Evolutionary conservation across 352 stramenopile species (phyloP).

Genomic region (Phytophthora agathidicida): DNA sequence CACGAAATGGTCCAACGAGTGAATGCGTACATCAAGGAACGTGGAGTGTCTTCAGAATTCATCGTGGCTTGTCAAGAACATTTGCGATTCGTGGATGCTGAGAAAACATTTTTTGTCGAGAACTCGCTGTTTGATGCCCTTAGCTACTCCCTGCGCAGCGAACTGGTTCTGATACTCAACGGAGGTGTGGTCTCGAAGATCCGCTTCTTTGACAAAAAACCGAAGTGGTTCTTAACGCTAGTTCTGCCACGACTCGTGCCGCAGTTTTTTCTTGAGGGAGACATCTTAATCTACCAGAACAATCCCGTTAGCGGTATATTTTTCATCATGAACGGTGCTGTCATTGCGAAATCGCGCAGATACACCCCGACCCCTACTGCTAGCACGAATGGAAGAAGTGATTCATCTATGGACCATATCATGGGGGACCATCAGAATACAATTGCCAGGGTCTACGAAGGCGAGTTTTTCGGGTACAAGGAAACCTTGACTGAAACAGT

Average conservation of each 20-base stretch:
- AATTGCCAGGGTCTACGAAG: slow-evolving; percentile 74
- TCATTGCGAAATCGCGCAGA: slow-evolving; percentile 53
- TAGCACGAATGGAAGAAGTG: slow-evolving; percentile 8
- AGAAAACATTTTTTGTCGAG: slow-evolving; percentile 78
- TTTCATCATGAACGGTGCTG: slow-evolving; percentile 70
- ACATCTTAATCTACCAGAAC: slow-evolving; percentile 76
- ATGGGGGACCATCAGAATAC: slow-evolving; percentile 37
- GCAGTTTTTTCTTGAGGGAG: slow-evolving; percentile 71
- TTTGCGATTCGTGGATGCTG: slow-evolving; percentile 67
- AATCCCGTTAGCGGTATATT: slow-evolving; percentile 79
- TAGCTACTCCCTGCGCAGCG: slow-evolving; percentile 65
- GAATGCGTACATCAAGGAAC: slow-evolving; percentile 84
- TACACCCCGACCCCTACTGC: slow-evolving; percentile 7
- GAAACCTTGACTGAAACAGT: slow-evolving; percentile 63
- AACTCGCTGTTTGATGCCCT: slow-evolving; percentile 67
- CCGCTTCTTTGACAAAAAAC: slow-evolving; percentile 86
- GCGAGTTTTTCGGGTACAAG: slow-evolving; percentile 84
- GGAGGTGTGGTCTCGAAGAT: slow-evolving; percentile 60
- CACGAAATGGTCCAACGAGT: slow-evolving; percentile 73
- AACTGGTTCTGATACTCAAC: slow-evolving; percentile 76
- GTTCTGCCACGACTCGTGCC: slow-evolving; percentile 67
- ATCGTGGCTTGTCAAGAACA: slow-evolving; percentile 75
- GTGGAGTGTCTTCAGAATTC: slow-evolving; percentile 73
- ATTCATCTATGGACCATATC: slow-evolving; percentile 25
- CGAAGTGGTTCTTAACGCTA: slow-evolving; percentile 83